These are phyloP conservation scores for Phascolomyces articulosus DNA, from an alignment of 371 early-diverging fungal genomes.

Conservation along the genomic window DNA sequence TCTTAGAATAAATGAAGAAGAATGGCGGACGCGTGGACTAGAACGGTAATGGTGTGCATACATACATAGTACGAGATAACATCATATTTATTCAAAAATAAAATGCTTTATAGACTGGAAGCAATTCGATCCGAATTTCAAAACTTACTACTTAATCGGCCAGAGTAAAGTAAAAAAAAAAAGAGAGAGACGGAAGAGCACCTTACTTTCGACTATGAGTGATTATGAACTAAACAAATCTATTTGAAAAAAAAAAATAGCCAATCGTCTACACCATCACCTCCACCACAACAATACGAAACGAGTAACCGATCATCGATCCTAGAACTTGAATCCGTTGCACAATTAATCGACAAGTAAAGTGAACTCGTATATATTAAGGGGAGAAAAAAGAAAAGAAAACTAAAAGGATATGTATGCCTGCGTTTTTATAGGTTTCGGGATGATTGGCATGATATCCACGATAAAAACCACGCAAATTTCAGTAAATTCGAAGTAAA, in stretches of 20 bases:
- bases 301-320: background rate
- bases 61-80: background rate
- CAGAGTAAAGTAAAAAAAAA: slow-evolving; percentile 3
- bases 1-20: slow-evolving; percentile 29
- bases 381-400: background rate
- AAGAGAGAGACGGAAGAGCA: too few relatives aligned
- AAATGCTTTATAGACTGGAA: slow-evolving; percentile 3
- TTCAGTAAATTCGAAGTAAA: slow-evolving; percentile 29
- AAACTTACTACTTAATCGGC: background rate
- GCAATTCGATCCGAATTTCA: slow-evolving; percentile 13
- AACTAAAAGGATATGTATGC: background rate
- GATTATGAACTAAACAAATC: too few relatives aligned
- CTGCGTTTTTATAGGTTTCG: slow-evolving; percentile 12
- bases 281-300: background rate
- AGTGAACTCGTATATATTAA: slow-evolving; percentile 15
- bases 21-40: slow-evolving; percentile 28
- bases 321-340: background rate
- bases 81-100: background rate
- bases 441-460: slow-evolving; percentile 28
- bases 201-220: too few relatives aligned
- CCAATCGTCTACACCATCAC: background rate
- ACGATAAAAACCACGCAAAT: slow-evolving; percentile 22
- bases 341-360: background rate
- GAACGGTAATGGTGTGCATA: slow-evolving; percentile 29
- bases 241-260: too few relatives aligned